Evolutionary conservation across 495 filamentous ascomycete species (phyloP).

Genomic region (Penicillium manginii): DNA sequence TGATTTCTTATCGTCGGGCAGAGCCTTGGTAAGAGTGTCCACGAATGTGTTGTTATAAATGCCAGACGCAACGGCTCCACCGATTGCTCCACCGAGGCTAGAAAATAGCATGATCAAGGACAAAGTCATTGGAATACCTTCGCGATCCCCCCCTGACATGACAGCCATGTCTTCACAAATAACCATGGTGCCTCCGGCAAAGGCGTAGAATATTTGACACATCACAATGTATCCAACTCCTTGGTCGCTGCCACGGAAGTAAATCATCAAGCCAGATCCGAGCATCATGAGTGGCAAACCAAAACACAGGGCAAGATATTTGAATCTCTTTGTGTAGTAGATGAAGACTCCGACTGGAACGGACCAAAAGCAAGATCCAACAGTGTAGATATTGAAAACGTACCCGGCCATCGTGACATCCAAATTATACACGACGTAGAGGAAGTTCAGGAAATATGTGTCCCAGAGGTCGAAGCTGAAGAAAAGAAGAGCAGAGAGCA

Average conservation of each 20-base stretch:
- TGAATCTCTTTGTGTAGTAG: constrained; percentile 60
- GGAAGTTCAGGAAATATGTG: constrained; percentile 66
- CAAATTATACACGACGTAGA: constrained; percentile 72
- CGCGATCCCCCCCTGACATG: constrained; percentile 60
- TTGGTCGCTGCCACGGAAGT: constrained; percentile 64
- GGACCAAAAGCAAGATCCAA: constrained; percentile 68
- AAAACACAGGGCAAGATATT: constrained; percentile 60
- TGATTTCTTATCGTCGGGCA: constrained; percentile 34
- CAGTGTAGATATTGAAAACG: constrained; percentile 67
- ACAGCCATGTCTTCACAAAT: constrained; percentile 63
- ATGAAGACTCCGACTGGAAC: constrained; percentile 60
- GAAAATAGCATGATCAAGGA: constrained; percentile 65
- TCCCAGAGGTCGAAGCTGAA: constrained; percentile 73
- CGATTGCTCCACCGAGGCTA: constrained; percentile 68
- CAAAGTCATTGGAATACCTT: constrained; percentile 66
- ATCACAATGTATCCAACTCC: constrained; percentile 71
- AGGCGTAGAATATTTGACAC: constrained; percentile 75
- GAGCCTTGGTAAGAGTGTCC: constrained; percentile 42
- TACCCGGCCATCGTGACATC: constrained; percentile 61
- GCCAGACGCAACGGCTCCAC: constrained; percentile 59
- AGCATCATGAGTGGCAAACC: constrained; percentile 65
- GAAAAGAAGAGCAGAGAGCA: constrained; percentile 57
- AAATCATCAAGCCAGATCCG: constrained; percentile 67
- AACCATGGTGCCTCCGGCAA: constrained; percentile 52
- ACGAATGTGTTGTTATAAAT: constrained; percentile 69